Evolutionary conservation across 2,329 filamentous ascomycete species (phyloP), one percentile per base, ranked within the genome.

Genomic region (Hypoxylon sp.): DNA sequence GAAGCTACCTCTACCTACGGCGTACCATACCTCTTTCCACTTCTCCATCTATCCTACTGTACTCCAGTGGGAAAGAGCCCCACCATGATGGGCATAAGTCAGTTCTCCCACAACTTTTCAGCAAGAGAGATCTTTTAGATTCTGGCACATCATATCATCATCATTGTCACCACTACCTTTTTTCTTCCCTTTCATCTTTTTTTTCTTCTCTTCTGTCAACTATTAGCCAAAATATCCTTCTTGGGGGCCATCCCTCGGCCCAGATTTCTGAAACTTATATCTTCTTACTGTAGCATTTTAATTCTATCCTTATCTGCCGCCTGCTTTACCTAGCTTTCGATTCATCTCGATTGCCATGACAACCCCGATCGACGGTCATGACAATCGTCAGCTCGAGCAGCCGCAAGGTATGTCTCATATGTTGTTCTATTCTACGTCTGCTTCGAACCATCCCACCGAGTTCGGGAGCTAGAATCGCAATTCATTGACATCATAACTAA

Each of bases 341-440:
- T 44, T 41, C 37, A n/a, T n/a, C 20, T 43, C 9, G 37, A 55
- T 51, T 59, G 56, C 52, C 56, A 55, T 55, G 47, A 64, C 63
- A 63, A 59, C 59, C 55, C 51, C 57, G 47, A 55, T 48, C 55
- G 55, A 51, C 43, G 51, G 32, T 35, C 57, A 61, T 26, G 40
- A 42, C 26, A 42, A 45, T 50, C 50, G 49, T 34, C 43, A 51
- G 38, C 59, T 51, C 51, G 62, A 59, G 50, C 49, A 45, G 58
- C 55, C 59, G 46, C 58, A 60, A 66, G 64, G 64, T 66, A 63
- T 41, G 53, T 40, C 21, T 45, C 21, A 31, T 30, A 52, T 40
- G 30, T n/a, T n/a, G n/a, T n/a, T n/a, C n/a, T n/a, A n/a, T 34
- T 43, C 35, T 55, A 15, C 9, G 21, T 25, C n/a, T n/a, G n/a